Evolutionary conservation across 2,329 filamentous ascomycete genomes (phyloP).

Genomic region (Monilinia laxa): DNA sequence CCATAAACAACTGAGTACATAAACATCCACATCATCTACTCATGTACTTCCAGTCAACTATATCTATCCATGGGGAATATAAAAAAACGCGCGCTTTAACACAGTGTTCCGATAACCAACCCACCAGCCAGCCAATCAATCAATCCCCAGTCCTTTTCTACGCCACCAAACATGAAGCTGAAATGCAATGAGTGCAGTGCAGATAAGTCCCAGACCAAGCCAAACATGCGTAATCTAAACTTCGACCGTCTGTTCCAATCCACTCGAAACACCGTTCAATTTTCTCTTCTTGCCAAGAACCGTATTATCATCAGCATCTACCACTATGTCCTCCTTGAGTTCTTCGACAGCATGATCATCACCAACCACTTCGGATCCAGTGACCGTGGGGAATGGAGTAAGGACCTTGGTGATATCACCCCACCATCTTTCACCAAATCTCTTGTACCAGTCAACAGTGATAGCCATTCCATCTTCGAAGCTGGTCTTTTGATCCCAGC

Average conservation of each 20-base stretch:
- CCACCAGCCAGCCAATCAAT: neutral
- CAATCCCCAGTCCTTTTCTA: constrained; percentile 2
- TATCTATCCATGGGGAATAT: constrained; percentile 10
- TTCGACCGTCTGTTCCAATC: neutral
- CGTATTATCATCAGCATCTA: constrained; percentile 32
- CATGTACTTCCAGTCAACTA: constrained; percentile 1
- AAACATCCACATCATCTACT: constrained; percentile 7
- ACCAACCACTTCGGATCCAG: constrained; percentile 54
- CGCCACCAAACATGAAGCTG: constrained; percentile 16
- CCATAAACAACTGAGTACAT: constrained; percentile 4
- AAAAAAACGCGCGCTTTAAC: constrained; percentile 12
- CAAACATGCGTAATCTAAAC: neutral
- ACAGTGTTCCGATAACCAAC: constrained; percentile 5
- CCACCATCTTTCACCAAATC: constrained; percentile 69
- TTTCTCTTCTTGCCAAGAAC: constrained; percentile 35
- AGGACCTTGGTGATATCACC: constrained; percentile 68
- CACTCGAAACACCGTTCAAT: constrained; percentile 8
- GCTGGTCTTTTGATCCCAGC: constrained; percentile 66
- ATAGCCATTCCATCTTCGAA: constrained; percentile 62
- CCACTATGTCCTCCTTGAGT: constrained; percentile 36
- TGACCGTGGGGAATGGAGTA: constrained; percentile 64
- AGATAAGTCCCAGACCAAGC: neutral
- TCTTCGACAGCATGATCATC: constrained; percentile 34
- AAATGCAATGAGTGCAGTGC: constrained; percentile 12
- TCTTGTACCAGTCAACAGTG: constrained; percentile 69